These are phyloP conservation scores for Tagetes patula DNA, from an alignment of 129 eudicot genomes.

Conservation along the genomic window DNA sequence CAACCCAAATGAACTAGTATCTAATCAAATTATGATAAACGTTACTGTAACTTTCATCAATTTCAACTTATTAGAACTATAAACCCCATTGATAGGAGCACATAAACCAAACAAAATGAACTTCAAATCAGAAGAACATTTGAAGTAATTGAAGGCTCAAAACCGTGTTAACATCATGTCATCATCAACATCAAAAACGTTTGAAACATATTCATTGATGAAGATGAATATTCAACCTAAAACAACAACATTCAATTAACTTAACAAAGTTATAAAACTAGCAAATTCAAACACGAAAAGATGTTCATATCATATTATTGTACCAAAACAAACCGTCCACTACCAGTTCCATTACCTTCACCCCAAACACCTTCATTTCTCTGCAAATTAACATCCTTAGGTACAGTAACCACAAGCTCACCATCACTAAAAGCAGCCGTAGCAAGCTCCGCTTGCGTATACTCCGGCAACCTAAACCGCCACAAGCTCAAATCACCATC, in stretches of 20 bases:
- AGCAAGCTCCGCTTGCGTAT: conserved; percentile 76
- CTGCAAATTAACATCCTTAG: conserved; percentile 53
- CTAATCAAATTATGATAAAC: not conserved
- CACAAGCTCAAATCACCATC: conserved; percentile 62
- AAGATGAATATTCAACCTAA: conserved; percentile 14
- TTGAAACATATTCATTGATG: conserved; percentile 7
- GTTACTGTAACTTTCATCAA: not conserved
- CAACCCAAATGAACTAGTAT: not conserved
- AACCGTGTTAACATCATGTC: not conserved
- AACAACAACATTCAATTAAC: conserved; percentile 25
- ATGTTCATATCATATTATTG: conserved; percentile 36
- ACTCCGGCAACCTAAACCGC: conserved; percentile 81
- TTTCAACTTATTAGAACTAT: conserved; percentile 1
- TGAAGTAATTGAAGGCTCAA: conserved; percentile 3
- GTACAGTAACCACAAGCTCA: conserved; percentile 84
- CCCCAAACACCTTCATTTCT: conserved; percentile 41
- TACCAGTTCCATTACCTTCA: conserved; percentile 48
- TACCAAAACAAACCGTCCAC: conserved; percentile 71
- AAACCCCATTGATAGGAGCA: not conserved
- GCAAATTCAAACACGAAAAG: not conserved
- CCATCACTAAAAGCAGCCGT: conserved; percentile 72
- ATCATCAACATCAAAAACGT: conserved; percentile 26
- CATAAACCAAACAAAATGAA: not conserved
- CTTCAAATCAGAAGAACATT: not conserved
- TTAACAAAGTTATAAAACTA: conserved; percentile 14